phyloP scores from a whole-genome alignment of 164 flowering plant genomes.

The Umbellularia californica region DNA sequence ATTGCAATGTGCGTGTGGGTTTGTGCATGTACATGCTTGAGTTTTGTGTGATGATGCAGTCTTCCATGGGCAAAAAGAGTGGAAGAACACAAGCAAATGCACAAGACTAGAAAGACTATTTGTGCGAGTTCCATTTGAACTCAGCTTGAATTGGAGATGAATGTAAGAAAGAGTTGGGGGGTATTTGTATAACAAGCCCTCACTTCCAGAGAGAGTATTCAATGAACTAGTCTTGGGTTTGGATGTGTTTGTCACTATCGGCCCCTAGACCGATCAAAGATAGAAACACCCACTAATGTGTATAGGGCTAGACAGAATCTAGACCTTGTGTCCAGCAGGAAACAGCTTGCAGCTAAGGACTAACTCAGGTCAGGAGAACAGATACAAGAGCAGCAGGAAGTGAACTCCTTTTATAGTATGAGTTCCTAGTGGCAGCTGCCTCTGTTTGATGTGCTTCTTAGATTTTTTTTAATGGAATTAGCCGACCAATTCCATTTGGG shows the following conservation, averaged over 20 bases:
- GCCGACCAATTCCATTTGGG: slow-evolving; percentile 44
- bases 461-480: slow-evolving; percentile 21
- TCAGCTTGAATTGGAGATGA: background rate
- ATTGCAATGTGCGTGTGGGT: slow-evolving; percentile 23
- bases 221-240: slow-evolving; percentile 17
- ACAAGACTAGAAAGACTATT: slow-evolving; percentile 13
- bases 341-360: slow-evolving; percentile 14
- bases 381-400: slow-evolving; percentile 21
- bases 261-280: slow-evolving; percentile 9
- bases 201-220: slow-evolving; percentile 14
- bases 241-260: slow-evolving; percentile 17
- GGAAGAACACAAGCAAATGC: slow-evolving; percentile 13
- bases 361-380: slow-evolving; percentile 9
- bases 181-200: slow-evolving; percentile 13
- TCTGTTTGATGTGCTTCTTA: slow-evolving; percentile 15
- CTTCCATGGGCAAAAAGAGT: slow-evolving; percentile 17
- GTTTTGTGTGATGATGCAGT: slow-evolving; percentile 22
- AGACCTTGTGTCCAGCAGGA: slow-evolving; percentile 8
- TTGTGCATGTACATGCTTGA: slow-evolving; percentile 9
- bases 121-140: slow-evolving; percentile 13
- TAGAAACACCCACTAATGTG: slow-evolving; percentile 11
- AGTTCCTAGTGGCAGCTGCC: slow-evolving; percentile 27
- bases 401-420: slow-evolving; percentile 25
- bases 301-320: slow-evolving; percentile 10
- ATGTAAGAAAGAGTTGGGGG: background rate